Evolutionary conservation across 768 basidiomycete species (phyloP), one percentile per base, ranked within the genome.

Genomic region (Paxillus involutus): DNA sequence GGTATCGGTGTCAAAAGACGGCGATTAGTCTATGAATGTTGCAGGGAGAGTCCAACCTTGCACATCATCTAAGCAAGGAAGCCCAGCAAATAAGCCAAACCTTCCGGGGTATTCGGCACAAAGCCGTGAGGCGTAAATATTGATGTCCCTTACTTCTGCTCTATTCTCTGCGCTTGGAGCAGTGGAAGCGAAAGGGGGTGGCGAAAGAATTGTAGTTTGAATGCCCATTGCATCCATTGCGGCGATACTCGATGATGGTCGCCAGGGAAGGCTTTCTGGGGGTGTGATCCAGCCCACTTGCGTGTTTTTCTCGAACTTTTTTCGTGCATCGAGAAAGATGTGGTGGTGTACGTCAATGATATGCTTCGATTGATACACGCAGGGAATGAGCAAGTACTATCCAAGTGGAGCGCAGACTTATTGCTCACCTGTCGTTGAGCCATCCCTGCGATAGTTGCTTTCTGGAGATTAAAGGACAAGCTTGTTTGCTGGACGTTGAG

Each of bases 271-370:
- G 61, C 84, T 83, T 58, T 78, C 87, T 36, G 71, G 58, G 1
- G 88, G 86, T 1, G 84, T 82, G 50, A 70, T 74, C 82, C 84
- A 90, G 17, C 87, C 86, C 19, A 84, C 65, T 11, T 73, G 62
- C 11, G 64, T 54, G 54, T 81, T 82, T 37, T 68, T 68, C 24
- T 70, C 70, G 26, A 62, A 68, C 60, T 88, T 86, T 56, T 76
- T 56, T 44, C 83, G 67, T 44, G 77, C 73, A 14, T 77, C 64
- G 3, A 85, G 78, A 61, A 90, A 89, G 63, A 82, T 82, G 63
- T 91, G 89, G 69, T 90, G 89, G 63, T 91, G 89, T n/a, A 89
- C 70, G 66, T 91, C 89, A 60, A 91, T 58, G 37, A 61, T 62
- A 40, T 13, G 46, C 12, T 54, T 63, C 16, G 52, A 47, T 53